Evolutionary conservation across 2,329 filamentous ascomycete genomes (phyloP), one percentile per base, ranked within the genome.

Genomic region (Beauveria australis): DNA sequence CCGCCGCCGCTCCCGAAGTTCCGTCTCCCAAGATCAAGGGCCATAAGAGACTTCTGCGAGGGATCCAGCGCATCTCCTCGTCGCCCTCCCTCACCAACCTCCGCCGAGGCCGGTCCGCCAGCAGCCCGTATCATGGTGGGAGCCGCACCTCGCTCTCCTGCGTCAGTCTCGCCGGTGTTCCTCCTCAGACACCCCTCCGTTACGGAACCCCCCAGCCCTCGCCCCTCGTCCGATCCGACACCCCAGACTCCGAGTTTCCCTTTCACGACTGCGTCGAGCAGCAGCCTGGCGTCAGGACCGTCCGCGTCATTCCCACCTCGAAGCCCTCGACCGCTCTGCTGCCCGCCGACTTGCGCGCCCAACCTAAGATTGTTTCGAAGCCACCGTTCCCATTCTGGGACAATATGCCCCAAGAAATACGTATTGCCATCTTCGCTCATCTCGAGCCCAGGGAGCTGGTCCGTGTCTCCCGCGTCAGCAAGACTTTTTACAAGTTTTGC

Each of bases 381-480:
- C 65, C 67, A 2, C 72, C 76, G 9, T 80, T 81, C 71, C 84
- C 89, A 65, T 89, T 95, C 65, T 97, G 92, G 92, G 81, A 79
- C 14, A 82, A 84, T 47, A 83, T 97, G 78, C 94, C 94, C 0
- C 79, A 86, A 53, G 94, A 99, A 75, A 79, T 97, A 60, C 87
- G 88, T 66, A 80, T 96, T 66, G 79, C 89, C 47, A 85, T 97
- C 55, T 81, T 97, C 61, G 81, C 84, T 5, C 91, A 88, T 67
- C 78, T 97, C 22, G 79, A 80, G 30, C 92, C 92, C 0, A 91
- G 87, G 69, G 88, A 97, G 70, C 82, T 97, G 40, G 85, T 97
- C 12, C 83, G 86, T 62, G 83, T 84, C 60, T 96, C 93, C 1
- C 78, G 84, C 19, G 89, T 94, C 22, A 93, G 86, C 70, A 91